Evolutionary conservation across 192 early-diverging fungal species (phyloP).

Genomic region (Diversispora eburnea): DNA sequence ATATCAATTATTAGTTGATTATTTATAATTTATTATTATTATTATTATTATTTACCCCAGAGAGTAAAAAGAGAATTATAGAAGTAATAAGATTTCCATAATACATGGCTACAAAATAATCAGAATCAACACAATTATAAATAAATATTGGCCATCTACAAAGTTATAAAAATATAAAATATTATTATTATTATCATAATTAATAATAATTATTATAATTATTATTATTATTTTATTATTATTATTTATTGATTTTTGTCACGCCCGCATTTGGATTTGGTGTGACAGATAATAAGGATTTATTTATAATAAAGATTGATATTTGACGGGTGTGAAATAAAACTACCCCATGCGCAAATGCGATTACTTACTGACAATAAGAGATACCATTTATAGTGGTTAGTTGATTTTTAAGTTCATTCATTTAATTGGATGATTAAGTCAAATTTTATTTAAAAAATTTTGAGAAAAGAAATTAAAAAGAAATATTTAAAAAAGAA

Average conservation of each 20-base stretch:
- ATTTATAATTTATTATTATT: not conserved
- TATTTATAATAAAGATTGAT: not conserved
- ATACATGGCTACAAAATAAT: not conserved
- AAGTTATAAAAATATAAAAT: not conserved
- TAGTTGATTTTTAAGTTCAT: not conserved
- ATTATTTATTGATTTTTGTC: too few species aligned
- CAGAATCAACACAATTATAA: not conserved
- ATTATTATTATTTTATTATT: not conserved
- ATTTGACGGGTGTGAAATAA: too few species aligned
- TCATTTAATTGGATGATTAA: too few species aligned
- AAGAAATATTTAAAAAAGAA: too few species aligned
- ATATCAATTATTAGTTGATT: not conserved
- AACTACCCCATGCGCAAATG: too few species aligned
- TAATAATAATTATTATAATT: not conserved
- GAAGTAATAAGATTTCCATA: not conserved
- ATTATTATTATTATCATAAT: not conserved
- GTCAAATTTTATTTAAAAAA: too few species aligned
- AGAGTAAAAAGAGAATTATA: not conserved
- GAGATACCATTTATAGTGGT: not conserved
- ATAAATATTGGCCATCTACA: not conserved
- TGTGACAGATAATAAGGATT: not conserved
- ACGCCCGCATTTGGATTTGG: not conserved
- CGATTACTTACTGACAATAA: not conserved
- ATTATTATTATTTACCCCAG: not conserved
- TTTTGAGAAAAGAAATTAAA: too few species aligned